These are phyloP conservation scores for Entrophospora sp. DNA, from an alignment of 192 early-diverging fungal species.

Conservation along the genomic window DNA sequence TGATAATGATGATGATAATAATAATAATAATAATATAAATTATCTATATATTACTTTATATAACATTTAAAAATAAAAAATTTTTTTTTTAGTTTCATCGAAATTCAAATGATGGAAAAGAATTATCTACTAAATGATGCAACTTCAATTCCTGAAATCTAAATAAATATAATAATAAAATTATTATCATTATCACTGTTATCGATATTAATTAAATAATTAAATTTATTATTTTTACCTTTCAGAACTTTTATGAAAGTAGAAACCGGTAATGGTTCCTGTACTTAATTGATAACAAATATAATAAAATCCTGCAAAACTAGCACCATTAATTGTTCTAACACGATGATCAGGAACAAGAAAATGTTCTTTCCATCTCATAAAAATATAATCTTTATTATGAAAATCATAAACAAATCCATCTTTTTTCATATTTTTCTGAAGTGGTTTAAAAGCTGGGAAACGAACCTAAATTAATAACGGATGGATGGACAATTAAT, in stretches of 20 bases:
- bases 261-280: slow-evolving; percentile 52
- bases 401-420: slow-evolving; percentile 36
- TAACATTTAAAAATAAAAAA: too few relatives aligned
- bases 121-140: slow-evolving; percentile 31
- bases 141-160: slow-evolving; percentile 43
- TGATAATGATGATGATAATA: too few relatives aligned
- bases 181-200: too few relatives aligned
- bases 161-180: neutral
- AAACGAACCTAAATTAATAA: slow-evolving; percentile 31
- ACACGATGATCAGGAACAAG: slow-evolving; percentile 81
- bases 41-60: too few relatives aligned
- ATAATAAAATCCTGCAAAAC: slow-evolving; percentile 88
- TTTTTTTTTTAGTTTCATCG: slow-evolving; percentile 25
- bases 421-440: slow-evolving; percentile 37
- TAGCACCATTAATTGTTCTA: slow-evolving; percentile 67
- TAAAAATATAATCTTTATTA: slow-evolving; percentile 60
- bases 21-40: too few relatives aligned
- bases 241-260: slow-evolving; percentile 51
- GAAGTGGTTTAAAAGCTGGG: slow-evolving; percentile 38
- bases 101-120: slow-evolving; percentile 40
- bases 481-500: neutral
- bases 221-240: slow-evolving; percentile 28
- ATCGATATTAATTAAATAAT: neutral
- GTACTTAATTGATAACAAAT: slow-evolving; percentile 60
- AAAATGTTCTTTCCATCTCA: slow-evolving; percentile 94